These are phyloP conservation scores for Udeniomyces megalosporus DNA, from an alignment of 768 basidiomycete species.

Conservation along the genomic window DNA sequence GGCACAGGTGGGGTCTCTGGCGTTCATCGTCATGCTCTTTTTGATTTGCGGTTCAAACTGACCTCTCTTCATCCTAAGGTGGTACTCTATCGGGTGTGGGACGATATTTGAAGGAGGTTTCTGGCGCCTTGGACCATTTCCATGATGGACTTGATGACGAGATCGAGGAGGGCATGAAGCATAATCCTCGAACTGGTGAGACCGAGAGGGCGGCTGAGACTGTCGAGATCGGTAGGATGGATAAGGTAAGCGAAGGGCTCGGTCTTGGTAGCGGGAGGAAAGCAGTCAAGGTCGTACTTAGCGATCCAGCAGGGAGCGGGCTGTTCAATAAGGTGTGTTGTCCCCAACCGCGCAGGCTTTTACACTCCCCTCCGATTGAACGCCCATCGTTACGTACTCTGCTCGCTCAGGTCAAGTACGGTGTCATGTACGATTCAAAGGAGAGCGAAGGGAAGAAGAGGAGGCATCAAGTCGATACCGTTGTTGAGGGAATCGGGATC, in stretches of 20 bases:
- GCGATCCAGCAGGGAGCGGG: slow-evolving; percentile 83
- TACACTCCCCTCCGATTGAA: no score
- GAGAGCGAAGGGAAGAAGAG: slow-evolving; percentile 88
- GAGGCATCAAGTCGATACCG: slow-evolving; percentile 84
- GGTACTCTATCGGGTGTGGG: slow-evolving; percentile 82
- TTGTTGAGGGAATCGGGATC: slow-evolving; percentile 79
- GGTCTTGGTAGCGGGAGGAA: neutral
- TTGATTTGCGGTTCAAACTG: no score
- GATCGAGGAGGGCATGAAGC: no score
- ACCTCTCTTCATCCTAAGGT: no score
- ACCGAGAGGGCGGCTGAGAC: no score
- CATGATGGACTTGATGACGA: neutral
- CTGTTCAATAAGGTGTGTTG: slow-evolving; percentile 71
- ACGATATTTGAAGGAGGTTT: slow-evolving; percentile 47
- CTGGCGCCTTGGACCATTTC: neutral
- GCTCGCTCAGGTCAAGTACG: slow-evolving; percentile 51
- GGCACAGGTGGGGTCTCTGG: slow-evolving; percentile 80
- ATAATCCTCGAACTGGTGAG: no score
- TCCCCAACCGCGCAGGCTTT: no score
- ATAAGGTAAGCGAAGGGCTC: neutral
- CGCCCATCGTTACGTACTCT: neutral
- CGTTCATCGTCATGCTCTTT: no score
- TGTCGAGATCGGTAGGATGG: neutral
- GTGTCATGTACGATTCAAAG: slow-evolving; percentile 85
- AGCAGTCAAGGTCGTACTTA: slow-evolving; percentile 43